phyloP scores from a whole-genome alignment of 495 filamentous ascomycete genomes.

The Xylaria palmicola region DNA sequence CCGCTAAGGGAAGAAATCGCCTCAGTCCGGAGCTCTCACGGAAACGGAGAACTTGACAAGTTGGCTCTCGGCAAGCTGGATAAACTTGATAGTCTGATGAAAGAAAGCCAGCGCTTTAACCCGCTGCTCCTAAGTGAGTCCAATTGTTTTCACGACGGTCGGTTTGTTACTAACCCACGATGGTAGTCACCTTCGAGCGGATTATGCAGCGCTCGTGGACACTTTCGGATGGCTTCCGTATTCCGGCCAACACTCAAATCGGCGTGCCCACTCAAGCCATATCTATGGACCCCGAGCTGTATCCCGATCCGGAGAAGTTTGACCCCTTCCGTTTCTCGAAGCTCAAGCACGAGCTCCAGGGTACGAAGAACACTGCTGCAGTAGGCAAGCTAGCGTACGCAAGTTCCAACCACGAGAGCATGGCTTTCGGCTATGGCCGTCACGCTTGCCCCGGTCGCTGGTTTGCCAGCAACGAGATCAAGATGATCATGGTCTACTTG shows the following conservation, averaged over 20 bases:
- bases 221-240: conserved; percentile 38
- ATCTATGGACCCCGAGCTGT: conserved; percentile 24
- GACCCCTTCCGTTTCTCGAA: conserved; percentile 51
- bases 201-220: conserved; percentile 27
- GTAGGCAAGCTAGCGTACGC: conserved; percentile 35
- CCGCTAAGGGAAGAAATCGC: conserved; percentile 42
- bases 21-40: conserved; percentile 23
- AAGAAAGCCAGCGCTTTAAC: conserved; percentile 44
- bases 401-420: conserved; percentile 30
- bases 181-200: conserved; percentile 34
- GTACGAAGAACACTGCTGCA: conserved; percentile 28
- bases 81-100: conserved; percentile 52
- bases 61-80: conserved; percentile 31
- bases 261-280: conserved; percentile 27
- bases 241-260: conserved; percentile 33
- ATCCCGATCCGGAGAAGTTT: conserved; percentile 41
- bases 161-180: background rate
- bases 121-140: conserved; percentile 30
- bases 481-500: conserved; percentile 39
- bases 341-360: conserved; percentile 11
- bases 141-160: background rate
- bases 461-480: conserved; percentile 46
- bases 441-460: conserved; percentile 54
- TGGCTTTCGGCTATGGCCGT: conserved; percentile 50
- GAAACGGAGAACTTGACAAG: conserved; percentile 27